Evolutionary conservation across 2,329 filamentous ascomycete species (phyloP).

Genomic region (Anisogramma anomala): DNA sequence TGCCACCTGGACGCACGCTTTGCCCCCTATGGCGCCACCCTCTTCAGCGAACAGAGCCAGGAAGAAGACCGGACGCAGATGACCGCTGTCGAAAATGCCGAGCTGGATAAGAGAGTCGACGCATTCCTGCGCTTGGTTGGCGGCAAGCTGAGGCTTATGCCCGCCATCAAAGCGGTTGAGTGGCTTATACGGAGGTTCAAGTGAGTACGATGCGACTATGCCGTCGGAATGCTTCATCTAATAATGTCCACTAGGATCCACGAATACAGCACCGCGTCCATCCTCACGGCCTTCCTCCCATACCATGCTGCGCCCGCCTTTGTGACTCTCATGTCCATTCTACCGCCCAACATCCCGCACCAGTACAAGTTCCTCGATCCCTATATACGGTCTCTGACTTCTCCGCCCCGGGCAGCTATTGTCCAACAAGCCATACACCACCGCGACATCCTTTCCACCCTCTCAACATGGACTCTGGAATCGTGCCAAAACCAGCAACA

Average conservation of each 20-base stretch:
- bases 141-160: conserved; percentile 66
- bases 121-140: conserved; percentile 73
- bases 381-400: conserved; percentile 67
- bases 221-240: conserved; percentile 2
- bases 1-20: conserved; percentile 80
- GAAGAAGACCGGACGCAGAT: conserved; percentile 78
- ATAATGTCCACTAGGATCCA: conserved; percentile 54
- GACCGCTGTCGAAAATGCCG: conserved; percentile 67
- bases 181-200: conserved; percentile 88
- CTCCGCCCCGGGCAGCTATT: conserved; percentile 67
- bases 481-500: conserved; percentile 61
- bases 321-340: conserved; percentile 71
- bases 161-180: conserved; percentile 82
- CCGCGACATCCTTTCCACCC: conserved; percentile 57
- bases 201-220: conserved; percentile 32
- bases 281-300: conserved; percentile 80
- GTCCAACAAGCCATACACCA: conserved; percentile 77
- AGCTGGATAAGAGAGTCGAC: conserved; percentile 66
- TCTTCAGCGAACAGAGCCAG: conserved; percentile 93
- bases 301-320: conserved; percentile 85
- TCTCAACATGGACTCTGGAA: conserved; percentile 70
- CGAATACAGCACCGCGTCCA: conserved; percentile 69
- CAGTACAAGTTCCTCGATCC: conserved; percentile 77
- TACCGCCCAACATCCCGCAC: conserved; percentile 62
- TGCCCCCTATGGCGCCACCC: conserved; percentile 55